Percentiles rank a stretch among this genome's conserved stretches.
phyloP scores from a whole-genome alignment of 331 rosid genomes.

The Pyracantha coccinea region DNA sequence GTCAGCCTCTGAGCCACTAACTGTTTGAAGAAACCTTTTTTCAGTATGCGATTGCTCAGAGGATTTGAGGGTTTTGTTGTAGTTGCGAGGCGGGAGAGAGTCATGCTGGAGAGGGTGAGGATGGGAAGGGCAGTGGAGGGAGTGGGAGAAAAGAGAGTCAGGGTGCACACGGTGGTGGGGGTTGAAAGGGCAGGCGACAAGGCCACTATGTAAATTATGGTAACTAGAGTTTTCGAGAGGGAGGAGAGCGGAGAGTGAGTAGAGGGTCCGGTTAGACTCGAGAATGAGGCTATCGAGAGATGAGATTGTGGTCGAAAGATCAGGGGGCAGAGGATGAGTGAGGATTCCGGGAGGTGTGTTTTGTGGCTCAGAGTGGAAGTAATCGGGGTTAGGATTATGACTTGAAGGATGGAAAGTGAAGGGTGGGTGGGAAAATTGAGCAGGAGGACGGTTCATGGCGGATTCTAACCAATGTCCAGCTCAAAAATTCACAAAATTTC shows the following conservation, averaged over 20 bases:
- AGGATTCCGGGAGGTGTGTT: constrained; percentile 2
- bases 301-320: constrained; percentile 29
- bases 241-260: constrained; percentile 30
- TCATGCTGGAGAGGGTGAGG: constrained; percentile 27
- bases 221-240: constrained; percentile 25
- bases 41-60: constrained; percentile 9
- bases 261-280: constrained; percentile 20
- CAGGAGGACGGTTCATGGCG: constrained; percentile 22
- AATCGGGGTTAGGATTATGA: constrained; percentile 19
- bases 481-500: background rate
- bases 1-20: constrained; percentile 23
- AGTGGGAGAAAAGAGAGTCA: constrained; percentile 54
- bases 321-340: constrained; percentile 4
- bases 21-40: background rate
- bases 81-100: constrained; percentile 28
- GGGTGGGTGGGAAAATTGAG: constrained; percentile 15
- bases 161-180: constrained; percentile 55
- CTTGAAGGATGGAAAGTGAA: constrained; percentile 11
- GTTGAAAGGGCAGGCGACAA: constrained; percentile 47
- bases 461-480: background rate
- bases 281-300: constrained; percentile 42
- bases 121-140: constrained; percentile 58
- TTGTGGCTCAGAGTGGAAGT: background rate
- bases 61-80: constrained; percentile 39
- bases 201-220: background rate